Conservation (phyloP, 2,329 filamentous ascomycete species). For the Epichloe hybrida region DNA sequence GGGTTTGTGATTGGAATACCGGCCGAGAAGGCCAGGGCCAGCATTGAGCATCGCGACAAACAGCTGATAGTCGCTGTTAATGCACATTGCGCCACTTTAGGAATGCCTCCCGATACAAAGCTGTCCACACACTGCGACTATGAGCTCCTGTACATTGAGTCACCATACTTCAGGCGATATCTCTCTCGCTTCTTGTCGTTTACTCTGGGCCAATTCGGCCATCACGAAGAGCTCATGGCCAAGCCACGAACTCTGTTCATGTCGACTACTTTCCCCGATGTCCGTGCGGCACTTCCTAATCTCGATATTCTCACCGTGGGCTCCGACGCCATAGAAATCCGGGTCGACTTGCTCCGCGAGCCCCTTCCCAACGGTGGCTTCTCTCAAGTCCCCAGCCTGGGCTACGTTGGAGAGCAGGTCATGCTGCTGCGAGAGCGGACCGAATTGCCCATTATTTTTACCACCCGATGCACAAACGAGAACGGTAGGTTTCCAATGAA, state of each 20-base stretch:
- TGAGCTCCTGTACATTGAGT: conserved; percentile 70
- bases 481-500: conserved; percentile 81
- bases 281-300: conserved; percentile 69
- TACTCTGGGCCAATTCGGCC: conserved; percentile 64
- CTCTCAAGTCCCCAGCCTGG: conserved; percentile 58
- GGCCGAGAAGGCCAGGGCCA: conserved; percentile 40
- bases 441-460: conserved; percentile 83
- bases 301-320: conserved; percentile 79
- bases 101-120: conserved; percentile 51
- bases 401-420: conserved; percentile 75
- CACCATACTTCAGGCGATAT: conserved; percentile 60
- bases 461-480: conserved; percentile 66
- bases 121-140: conserved; percentile 65
- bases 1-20: conserved; percentile 56
- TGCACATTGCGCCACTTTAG: conserved; percentile 59
- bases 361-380: conserved; percentile 48
- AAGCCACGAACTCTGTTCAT: conserved; percentile 74
- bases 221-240: conserved; percentile 62
- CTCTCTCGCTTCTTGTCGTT: conserved; percentile 68
- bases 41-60: conserved; percentile 44
- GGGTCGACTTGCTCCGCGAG: conserved; percentile 70
- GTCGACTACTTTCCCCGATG: conserved; percentile 78
- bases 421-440: conserved; percentile 74
- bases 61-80: conserved; percentile 56
- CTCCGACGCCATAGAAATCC: conserved; percentile 71